These are phyloP conservation scores for Diplodia sapinea DNA, from an alignment of 2,329 filamentous ascomycete genomes.

Conservation along the genomic window DNA sequence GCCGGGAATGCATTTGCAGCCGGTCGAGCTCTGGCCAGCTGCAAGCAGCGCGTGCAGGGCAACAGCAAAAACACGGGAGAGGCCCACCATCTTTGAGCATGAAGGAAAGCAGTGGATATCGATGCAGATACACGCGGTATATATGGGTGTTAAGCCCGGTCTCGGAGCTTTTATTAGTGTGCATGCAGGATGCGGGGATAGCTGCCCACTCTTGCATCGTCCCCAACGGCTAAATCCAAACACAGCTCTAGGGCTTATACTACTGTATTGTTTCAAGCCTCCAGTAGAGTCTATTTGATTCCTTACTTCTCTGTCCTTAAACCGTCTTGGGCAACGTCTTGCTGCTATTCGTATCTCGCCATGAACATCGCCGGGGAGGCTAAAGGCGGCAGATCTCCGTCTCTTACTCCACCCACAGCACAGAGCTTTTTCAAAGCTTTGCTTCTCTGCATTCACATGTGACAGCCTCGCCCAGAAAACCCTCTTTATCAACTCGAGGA, in stretches of 20 bases:
- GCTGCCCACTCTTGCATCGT: neutral
- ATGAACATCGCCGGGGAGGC: too few relatives aligned
- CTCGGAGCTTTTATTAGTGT: neutral
- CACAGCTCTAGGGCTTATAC: neutral
- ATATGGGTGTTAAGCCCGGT: neutral
- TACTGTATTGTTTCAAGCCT: neutral
- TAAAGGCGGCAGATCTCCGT: too few relatives aligned
- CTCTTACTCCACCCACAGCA: too few relatives aligned
- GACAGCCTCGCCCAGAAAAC: too few relatives aligned
- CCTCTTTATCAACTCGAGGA: too few relatives aligned
- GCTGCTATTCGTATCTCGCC: too few relatives aligned
- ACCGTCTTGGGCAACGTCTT: too few relatives aligned
- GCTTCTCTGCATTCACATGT: too few relatives aligned
- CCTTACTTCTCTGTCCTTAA: neutral
- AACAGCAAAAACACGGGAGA: neutral
- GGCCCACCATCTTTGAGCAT: neutral
- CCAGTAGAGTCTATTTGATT: neutral
- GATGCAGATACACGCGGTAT: neutral
- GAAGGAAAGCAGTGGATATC: neutral
- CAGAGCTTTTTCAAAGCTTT: too few relatives aligned
- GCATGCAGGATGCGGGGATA: neutral
- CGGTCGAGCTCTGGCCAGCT: neutral
- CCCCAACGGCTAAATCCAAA: neutral
- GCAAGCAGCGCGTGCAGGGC: neutral
- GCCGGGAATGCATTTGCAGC: conserved; percentile 44